Evolutionary conservation across 2,329 filamentous ascomycete species (phyloP).

Genomic region (Epichloe brachyelytri): DNA sequence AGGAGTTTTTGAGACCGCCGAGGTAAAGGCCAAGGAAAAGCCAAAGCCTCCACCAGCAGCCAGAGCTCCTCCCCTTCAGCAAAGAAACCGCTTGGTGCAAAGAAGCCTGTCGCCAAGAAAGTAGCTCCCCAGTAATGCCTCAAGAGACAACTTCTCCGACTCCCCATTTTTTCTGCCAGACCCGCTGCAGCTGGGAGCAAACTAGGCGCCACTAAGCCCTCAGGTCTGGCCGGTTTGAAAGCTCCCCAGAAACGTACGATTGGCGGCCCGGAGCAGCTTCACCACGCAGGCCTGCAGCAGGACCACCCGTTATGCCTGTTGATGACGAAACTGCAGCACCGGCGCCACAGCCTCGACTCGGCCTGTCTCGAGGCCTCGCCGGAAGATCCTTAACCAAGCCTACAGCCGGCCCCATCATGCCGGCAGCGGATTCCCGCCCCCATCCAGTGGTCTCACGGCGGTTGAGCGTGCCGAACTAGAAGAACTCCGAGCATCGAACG

Average conservation of each 20-base stretch:
- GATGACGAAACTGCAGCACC: constrained; percentile 48
- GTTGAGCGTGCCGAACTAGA: constrained; percentile 89
- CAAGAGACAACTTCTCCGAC: constrained; percentile 40
- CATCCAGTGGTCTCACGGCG: constrained; percentile 53
- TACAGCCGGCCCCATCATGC: constrained; percentile 34
- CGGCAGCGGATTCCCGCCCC: constrained; percentile 44
- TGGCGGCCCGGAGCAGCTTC: constrained; percentile 36
- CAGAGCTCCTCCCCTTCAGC: constrained; percentile 33
- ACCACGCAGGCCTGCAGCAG: constrained; percentile 37
- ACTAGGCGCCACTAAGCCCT: constrained; percentile 40
- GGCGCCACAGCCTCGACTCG: constrained; percentile 49
- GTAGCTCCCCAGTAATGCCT: constrained; percentile 27
- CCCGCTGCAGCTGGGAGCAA: constrained; percentile 33
- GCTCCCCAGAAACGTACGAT: constrained; percentile 44
- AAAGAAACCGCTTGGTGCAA: constrained; percentile 34
- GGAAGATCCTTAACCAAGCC: constrained; percentile 77
- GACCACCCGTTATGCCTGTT: constrained; percentile 32
- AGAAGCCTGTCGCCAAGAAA: constrained; percentile 32
- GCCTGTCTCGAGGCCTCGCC: constrained; percentile 66
- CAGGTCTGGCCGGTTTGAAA: constrained; percentile 43
- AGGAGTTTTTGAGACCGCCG: constrained; percentile 65
- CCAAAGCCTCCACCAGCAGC: constrained; percentile 65
- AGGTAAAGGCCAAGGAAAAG: constrained; percentile 45
- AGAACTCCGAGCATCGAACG: constrained; percentile 73
- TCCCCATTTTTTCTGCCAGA: constrained; percentile 48